Base-by-base conservation (phyloP, 345 rosid species). In the Gossypium herbaceum region DNA sequence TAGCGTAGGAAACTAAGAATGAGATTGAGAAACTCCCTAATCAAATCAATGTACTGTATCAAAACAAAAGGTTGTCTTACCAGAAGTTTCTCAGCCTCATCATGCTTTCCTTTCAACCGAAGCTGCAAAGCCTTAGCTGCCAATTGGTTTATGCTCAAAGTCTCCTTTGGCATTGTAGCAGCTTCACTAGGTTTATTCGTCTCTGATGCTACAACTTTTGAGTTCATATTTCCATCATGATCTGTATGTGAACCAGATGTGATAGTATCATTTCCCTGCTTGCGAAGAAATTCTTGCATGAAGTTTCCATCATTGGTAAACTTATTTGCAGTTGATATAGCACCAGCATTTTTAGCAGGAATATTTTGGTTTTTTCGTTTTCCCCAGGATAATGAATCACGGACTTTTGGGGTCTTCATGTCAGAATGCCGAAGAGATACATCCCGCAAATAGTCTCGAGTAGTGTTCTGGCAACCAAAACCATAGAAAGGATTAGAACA, bases 51-150 rank as follows among this genome's bases (percentile, higher is more conserved):
- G 50, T 54, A 29, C n/a, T 39, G 29, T 71, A 54, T 13, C 10
- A 73, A 47, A 62, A 25, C 10, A 15, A 41, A 69, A 47, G 20
- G 45, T 62, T 68, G 29, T 47, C 85, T 69, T 81, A 94, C 98
- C 94, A 86, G 79, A 51, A 92, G 84, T 79, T 88, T 85, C 65
- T 95, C 86, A 57, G 99, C 97, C 85, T 95, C 97, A 51, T 88
- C 92, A 51, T 62, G 93, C 80, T 93, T 94, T 78, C 98, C 99
- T 81, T 92, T 90, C 89, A 92, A 73, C 17, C 91, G 94, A 60
- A 92, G 91, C 83, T 89, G 99, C 83, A 90, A 68, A 17, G 97
- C 98, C 84, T 90, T 95, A 65, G 99, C 98, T 58, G 94, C 94
- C 71, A 91, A 73, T 75, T 91, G 89, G 81, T 95, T 95, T 64